Conservation (phyloP, 2,329 filamentous ascomycete species). For the Aureobasidium melanogenum region DNA sequence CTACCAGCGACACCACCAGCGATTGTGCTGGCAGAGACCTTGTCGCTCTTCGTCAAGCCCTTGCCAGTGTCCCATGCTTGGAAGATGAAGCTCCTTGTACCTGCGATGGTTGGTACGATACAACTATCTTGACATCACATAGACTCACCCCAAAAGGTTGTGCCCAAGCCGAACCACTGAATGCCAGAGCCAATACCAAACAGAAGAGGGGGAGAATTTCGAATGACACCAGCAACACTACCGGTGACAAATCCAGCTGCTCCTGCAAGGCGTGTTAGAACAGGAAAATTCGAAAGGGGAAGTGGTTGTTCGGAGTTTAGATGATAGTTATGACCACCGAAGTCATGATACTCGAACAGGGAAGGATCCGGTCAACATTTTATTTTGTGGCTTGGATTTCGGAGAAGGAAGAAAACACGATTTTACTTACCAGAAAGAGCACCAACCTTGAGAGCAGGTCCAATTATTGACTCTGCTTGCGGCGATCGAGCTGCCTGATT, state of each 20-base stretch:
- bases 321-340: background rate
- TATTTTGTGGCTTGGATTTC: background rate
- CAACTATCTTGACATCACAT: conserved; percentile 20
- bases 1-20: conserved; percentile 60
- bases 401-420: background rate
- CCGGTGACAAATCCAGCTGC: conserved; percentile 55
- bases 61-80: conserved; percentile 24
- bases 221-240: conserved; percentile 42
- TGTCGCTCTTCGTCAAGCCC: conserved; percentile 50
- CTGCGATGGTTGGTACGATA: conserved; percentile 3
- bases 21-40: conserved; percentile 57
- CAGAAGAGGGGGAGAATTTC: conserved; percentile 56
- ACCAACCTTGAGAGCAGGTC: conserved; percentile 13
- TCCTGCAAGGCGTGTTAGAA: conserved; percentile 30
- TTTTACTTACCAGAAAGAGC: conserved; percentile 9
- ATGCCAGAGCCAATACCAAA: conserved; percentile 65
- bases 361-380: background rate
- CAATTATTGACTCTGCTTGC: background rate
- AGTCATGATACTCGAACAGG: background rate
- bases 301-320: background rate
- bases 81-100: conserved; percentile 24
- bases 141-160: conserved; percentile 60
- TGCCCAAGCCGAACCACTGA: conserved; percentile 74
- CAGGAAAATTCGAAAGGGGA: no score
- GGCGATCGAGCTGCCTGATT: background rate